These are phyloP conservation scores for Dimocarpus longan DNA, from an alignment of 345 rosid genomes.

Conservation along the genomic window DNA sequence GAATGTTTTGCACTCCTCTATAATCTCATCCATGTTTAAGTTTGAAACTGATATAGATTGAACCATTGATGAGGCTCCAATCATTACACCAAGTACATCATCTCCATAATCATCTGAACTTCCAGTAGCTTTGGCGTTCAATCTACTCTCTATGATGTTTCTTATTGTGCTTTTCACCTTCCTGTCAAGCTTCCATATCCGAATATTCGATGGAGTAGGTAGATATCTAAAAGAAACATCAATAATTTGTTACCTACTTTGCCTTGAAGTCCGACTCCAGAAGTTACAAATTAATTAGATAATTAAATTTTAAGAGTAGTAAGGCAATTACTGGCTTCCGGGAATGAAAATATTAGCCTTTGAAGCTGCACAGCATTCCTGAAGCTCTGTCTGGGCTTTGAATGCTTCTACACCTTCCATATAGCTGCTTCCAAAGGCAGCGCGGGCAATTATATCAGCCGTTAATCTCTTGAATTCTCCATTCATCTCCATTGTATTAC, in stretches of 20 bases:
- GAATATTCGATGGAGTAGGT: conserved; percentile 44
- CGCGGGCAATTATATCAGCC: conserved; percentile 42
- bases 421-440: conserved; percentile 53
- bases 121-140: conserved; percentile 11
- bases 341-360: conserved; percentile 28
- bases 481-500: conserved; percentile 23
- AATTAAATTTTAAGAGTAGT: not conserved
- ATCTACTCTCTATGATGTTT: conserved; percentile 33
- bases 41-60: conserved; percentile 16
- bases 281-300: not conserved
- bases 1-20: conserved; percentile 71
- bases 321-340: conserved; percentile 37
- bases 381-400: conserved; percentile 39
- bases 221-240: conserved; percentile 40
- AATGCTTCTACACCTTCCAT: conserved; percentile 42
- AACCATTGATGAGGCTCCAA: conserved; percentile 23
- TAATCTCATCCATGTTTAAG: conserved; percentile 43
- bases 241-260: not conserved
- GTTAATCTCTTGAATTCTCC: conserved; percentile 35
- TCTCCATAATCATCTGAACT: conserved; percentile 33
- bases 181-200: conserved; percentile 47
- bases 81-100: conserved; percentile 48
- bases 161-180: conserved; percentile 32
- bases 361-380: conserved; percentile 9
- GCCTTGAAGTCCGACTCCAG: not conserved